These are phyloP conservation scores for Ceratocystis smalleyi DNA, from an alignment of 2,329 filamentous ascomycete genomes.

Conservation along the genomic window DNA sequence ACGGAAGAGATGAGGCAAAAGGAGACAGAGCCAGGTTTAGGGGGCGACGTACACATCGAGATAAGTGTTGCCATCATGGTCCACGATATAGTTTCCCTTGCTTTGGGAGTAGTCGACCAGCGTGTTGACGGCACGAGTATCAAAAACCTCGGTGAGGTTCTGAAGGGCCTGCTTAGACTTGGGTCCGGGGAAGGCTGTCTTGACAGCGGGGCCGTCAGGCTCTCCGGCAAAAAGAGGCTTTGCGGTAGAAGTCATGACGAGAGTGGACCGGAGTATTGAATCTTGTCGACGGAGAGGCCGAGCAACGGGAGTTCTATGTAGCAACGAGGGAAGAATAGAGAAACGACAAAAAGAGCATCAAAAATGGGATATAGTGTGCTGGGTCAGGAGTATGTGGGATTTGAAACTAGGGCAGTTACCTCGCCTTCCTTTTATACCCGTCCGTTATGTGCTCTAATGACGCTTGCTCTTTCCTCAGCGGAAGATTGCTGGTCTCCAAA, in stretches of 20 bases:
- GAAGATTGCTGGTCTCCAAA: not conserved
- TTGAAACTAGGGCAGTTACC: not conserved
- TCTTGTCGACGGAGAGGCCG: not conserved
- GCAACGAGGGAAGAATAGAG: not conserved
- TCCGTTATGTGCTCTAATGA: not conserved
- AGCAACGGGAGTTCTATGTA: not conserved
- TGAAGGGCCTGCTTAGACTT: conserved; percentile 52
- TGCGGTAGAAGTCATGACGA: conserved; percentile 19
- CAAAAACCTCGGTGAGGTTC: conserved; percentile 64
- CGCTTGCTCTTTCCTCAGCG: not conserved
- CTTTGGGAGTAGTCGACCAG: conserved; percentile 60
- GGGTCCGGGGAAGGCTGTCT: conserved; percentile 58
- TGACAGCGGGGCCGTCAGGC: conserved; percentile 37
- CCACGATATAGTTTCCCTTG: conserved; percentile 65
- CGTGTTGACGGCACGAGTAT: conserved; percentile 76
- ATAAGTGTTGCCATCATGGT: conserved; percentile 54
- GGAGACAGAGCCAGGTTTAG: not conserved
- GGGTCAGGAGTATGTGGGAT: not conserved
- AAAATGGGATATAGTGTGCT: not conserved
- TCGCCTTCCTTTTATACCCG: not conserved
- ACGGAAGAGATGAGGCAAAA: not conserved
- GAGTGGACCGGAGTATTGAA: conserved; percentile 14
- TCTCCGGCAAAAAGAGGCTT: conserved; percentile 33
- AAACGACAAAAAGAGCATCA: not conserved
- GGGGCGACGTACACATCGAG: conserved; percentile 48